A percentile compares a stretch with the other conserved stretches of the same genome.
Conservation (phyloP, 1,284 basidiomycete species). For the Ceratobasidium theobromae region DNA sequence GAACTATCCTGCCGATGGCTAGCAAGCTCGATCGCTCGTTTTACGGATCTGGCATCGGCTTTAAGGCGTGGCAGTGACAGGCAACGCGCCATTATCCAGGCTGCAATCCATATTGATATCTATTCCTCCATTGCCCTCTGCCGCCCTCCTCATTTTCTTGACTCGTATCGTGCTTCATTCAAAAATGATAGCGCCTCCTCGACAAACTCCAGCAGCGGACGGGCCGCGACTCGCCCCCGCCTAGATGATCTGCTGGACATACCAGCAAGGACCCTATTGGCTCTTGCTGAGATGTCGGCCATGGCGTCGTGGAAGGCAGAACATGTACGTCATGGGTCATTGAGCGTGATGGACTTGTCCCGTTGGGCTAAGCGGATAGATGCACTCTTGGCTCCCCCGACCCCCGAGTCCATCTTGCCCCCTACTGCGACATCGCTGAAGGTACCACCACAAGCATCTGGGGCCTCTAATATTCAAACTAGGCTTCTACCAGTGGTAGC, state of each 20-base stretch:
- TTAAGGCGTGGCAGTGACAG: constrained; percentile 17
- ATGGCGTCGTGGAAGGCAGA: constrained; percentile 30
- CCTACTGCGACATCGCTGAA: not conserved
- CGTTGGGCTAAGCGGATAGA: constrained; percentile 31
- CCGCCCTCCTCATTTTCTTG: constrained; percentile 21
- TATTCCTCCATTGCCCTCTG: constrained; percentile 18
- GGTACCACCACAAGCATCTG: not conserved
- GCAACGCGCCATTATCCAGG: constrained; percentile 24
- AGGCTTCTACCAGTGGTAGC: constrained; percentile 14
- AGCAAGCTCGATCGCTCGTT: not conserved
- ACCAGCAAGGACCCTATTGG: constrained; percentile 14
- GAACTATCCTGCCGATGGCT: constrained; percentile 25
- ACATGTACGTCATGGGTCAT: constrained; percentile 25
- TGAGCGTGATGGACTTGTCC: constrained; percentile 30
- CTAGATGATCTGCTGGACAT: constrained; percentile 26
- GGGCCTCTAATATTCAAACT: not conserved
- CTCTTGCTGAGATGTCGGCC: constrained; percentile 26
- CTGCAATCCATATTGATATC: constrained; percentile 25
- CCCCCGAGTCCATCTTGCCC: constrained; percentile 2
- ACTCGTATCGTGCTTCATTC: constrained; percentile 21
- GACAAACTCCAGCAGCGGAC: constrained; percentile 2
- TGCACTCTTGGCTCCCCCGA: constrained; percentile 14
- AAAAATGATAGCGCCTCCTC: not conserved
- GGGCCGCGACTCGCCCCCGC: constrained; percentile 14
- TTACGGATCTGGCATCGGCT: constrained; percentile 22